Conservation (phyloP, 768 basidiomycete species). For the Hericium erinaceus region DNA sequence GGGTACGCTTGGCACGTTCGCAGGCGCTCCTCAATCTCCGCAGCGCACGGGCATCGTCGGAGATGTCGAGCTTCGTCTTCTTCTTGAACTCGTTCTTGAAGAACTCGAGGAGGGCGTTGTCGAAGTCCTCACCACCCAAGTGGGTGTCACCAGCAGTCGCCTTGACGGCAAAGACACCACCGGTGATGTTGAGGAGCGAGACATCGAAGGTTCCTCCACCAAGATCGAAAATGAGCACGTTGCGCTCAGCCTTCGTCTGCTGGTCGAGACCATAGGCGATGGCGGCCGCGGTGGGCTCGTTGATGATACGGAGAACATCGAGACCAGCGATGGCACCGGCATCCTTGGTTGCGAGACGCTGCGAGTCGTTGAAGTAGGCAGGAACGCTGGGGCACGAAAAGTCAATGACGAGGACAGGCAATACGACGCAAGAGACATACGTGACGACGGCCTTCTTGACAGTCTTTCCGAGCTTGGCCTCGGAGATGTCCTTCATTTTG, state of each 20-base stretch:
- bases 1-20: slow-evolving; percentile 98
- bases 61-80: slow-evolving; percentile 95
- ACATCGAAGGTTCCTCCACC: slow-evolving; percentile 99
- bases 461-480: slow-evolving; percentile 96
- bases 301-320: slow-evolving; percentile 99
- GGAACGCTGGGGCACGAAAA: slow-evolving; percentile 43
- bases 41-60: slow-evolving; percentile 93
- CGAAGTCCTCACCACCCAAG: slow-evolving; percentile 99
- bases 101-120: slow-evolving; percentile 95
- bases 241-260: slow-evolving; percentile 91
- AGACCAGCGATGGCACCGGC: slow-evolving; percentile 97
- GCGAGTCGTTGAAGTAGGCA: slow-evolving; percentile 99
- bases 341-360: slow-evolving; percentile 98
- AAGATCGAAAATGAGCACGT: slow-evolving; percentile 98
- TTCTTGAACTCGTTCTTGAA: slow-evolving; percentile 99
- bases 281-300: slow-evolving; percentile 98
- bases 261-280: slow-evolving; percentile 98
- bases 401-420: not conserved
- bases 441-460: slow-evolving; percentile 99
- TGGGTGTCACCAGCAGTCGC: slow-evolving; percentile 99
- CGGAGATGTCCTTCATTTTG: slow-evolving; percentile 99
- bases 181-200: slow-evolving; percentile 93
- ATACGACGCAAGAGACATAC: slow-evolving; percentile 26
- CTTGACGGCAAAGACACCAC: slow-evolving; percentile 98
- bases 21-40: slow-evolving; percentile 94